Base-by-base conservation (phyloP, 2,329 filamentous ascomycete species). In the Nannizziopsis barbatae region DNA sequence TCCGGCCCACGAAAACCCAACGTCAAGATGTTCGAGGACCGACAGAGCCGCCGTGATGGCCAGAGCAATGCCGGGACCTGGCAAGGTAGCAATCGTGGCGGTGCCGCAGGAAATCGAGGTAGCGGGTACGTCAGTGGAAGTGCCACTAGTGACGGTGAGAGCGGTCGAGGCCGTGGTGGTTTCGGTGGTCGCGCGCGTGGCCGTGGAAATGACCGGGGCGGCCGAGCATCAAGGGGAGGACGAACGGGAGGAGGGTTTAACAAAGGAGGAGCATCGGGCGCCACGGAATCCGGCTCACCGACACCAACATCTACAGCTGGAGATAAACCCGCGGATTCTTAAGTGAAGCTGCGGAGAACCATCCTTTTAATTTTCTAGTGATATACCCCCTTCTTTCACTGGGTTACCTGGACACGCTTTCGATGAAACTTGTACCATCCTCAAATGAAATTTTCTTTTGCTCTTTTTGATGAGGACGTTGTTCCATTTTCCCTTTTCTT, bases 51-150 rank as follows among this genome's bases (percentile, higher is more conserved):
- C 62, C 72, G 65, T 53, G 53, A 58, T 17, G 56, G 55, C 35
- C 65, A 66, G 47, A 68, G 75, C 42, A 67, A 65, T 51, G 75
- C 75, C 22, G 76, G 76, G 22, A 74, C 68, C 41, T 81, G 76
- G 77, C 71, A 75, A 56, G 60, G 60, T 42, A 71, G 68, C 60
- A 76, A 64, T 57, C 79, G 84, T 42, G 80, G 80, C 45, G 80
- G 80, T 47, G 78, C 80, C 32, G 81, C 73, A 46, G 79, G 80
- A 42, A 70, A 71, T 22, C 73, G 74, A 55, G 76, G 77, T 50
- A 84, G 83, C 57, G 87, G 86, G 51, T 95, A 95, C 71, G 82
- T 86, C 57, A 93, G 87, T 61, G 85, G 84, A 48, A 85, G 81
- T 46, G 86, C 86, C 10, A 51, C 53, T 50, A 89, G 82, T 52